These are phyloP conservation scores for Trypanosoma boissoni DNA, from an alignment of 208 protist genomes.

Conservation along the genomic window DNA sequence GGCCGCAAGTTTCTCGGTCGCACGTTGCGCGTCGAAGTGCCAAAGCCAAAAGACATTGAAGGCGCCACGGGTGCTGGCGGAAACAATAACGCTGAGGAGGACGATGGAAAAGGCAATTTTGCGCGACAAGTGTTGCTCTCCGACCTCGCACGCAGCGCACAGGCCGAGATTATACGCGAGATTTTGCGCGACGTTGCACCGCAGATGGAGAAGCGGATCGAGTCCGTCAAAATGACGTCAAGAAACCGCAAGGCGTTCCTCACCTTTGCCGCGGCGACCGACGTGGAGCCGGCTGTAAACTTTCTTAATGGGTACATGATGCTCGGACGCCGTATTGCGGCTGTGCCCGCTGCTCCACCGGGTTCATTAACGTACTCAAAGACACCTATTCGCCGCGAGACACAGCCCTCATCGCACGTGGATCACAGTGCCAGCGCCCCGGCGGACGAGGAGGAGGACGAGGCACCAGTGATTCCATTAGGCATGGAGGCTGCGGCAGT, in stretches of 20 bases:
- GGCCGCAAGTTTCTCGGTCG: conserved; percentile 88
- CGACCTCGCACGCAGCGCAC: conserved; percentile 72
- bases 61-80: conserved; percentile 33
- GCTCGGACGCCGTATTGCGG: conserved; percentile 71
- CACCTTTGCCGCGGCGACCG: conserved; percentile 66
- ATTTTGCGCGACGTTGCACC: conserved; percentile 84
- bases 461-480: conserved; percentile 34
- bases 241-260: conserved; percentile 89
- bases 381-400: conserved; percentile 9
- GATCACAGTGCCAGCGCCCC: neutral
- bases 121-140: conserved; percentile 82
- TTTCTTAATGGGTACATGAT: conserved; percentile 88
- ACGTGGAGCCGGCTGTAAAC: conserved; percentile 63
- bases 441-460: conserved; percentile 25
- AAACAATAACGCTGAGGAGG: conserved; percentile 32
- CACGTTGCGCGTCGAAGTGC: conserved; percentile 80
- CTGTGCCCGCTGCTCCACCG: conserved; percentile 59
- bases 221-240: conserved; percentile 90
- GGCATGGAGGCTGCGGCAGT: conserved; percentile 28
- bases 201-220: conserved; percentile 80
- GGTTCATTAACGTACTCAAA: conserved; percentile 83
- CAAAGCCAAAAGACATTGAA: conserved; percentile 69
- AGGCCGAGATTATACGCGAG: conserved; percentile 87
- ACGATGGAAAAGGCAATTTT: conserved; percentile 75
- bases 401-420: no score